Percentiles rank a stretch among this genome's conserved stretches.
Evolutionary conservation across 495 filamentous ascomycete genomes (phyloP).

Genomic region (Elaphomyces granulatus): DNA sequence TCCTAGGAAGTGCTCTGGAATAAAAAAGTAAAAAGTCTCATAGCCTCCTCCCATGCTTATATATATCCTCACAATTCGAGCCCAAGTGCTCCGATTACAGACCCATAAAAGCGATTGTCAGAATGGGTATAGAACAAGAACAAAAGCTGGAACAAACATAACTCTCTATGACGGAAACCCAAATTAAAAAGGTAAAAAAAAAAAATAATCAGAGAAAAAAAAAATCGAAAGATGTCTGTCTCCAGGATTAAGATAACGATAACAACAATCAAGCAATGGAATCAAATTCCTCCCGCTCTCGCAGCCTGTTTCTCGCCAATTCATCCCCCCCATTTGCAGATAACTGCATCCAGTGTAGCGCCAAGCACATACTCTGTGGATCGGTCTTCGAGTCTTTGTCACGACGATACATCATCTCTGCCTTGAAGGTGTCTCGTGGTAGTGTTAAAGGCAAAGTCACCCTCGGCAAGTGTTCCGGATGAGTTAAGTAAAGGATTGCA

Average conservation of each 20-base stretch:
- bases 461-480: constrained; percentile 74
- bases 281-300: constrained; percentile 52
- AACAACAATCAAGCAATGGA: constrained; percentile 27
- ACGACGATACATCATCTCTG: constrained; percentile 58
- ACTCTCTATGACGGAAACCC: constrained; percentile 3
- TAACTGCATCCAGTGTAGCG: constrained; percentile 97
- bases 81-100: background rate
- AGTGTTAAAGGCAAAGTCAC: constrained; percentile 73
- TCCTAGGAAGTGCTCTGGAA: background rate
- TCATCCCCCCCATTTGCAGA: constrained; percentile 76
- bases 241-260: background rate
- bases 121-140: constrained; percentile 3
- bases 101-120: background rate
- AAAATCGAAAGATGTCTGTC: constrained; percentile 1
- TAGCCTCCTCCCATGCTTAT: background rate
- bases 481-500: constrained; percentile 85
- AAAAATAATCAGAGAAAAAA: constrained; percentile 4
- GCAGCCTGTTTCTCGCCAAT: constrained; percentile 71
- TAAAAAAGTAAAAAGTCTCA: background rate
- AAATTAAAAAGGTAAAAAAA: too few relatives aligned
- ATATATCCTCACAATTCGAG: background rate
- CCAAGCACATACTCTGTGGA: constrained; percentile 85
- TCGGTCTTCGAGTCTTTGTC: constrained; percentile 47
- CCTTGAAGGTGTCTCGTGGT: constrained; percentile 82
- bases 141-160: constrained; percentile 4